Percentiles rank a stretch among this genome's conserved stretches.
Evolutionary conservation across 768 basidiomycete genomes (phyloP).

Genomic region (Leucocoprinus birnbaumii): DNA sequence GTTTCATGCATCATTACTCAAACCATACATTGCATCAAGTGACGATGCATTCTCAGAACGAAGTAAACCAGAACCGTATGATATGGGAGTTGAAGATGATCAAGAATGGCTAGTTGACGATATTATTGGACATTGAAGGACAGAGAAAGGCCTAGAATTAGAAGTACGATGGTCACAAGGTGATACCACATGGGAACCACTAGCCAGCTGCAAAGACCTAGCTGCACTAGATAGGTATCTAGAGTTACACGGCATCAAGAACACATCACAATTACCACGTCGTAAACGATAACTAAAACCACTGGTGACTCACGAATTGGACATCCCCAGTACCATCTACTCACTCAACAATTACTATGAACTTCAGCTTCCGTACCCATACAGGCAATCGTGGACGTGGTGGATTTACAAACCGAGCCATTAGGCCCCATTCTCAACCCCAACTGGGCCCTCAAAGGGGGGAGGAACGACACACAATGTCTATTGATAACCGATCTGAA

Average conservation of each 20-base stretch:
- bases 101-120: conserved; percentile 36
- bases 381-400: too few relatives aligned
- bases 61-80: conserved; percentile 25
- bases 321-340: too few relatives aligned
- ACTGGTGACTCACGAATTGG: too few relatives aligned
- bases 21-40: conserved; percentile 23
- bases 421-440: too few relatives aligned
- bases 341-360: too few relatives aligned
- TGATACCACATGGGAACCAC: conserved; percentile 31
- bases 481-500: too few relatives aligned
- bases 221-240: conserved; percentile 27
- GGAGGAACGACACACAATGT: too few relatives aligned
- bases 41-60: conserved; percentile 33
- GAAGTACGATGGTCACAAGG: conserved; percentile 28
- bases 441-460: too few relatives aligned
- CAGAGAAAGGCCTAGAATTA: conserved; percentile 16
- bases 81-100: conserved; percentile 29
- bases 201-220: conserved; percentile 20
- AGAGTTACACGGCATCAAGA: conserved; percentile 21
- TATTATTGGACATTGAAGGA: conserved; percentile 24
- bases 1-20: conserved; percentile 32
- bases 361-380: too few relatives aligned
- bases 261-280: too few relatives aligned
- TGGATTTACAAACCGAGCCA: too few relatives aligned
- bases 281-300: too few relatives aligned